Percentiles rank a stretch among this genome's conserved stretches.
phyloP scores from a whole-genome alignment of 139 green algal genomes.

The Tetratostichococcus sp. region DNA sequence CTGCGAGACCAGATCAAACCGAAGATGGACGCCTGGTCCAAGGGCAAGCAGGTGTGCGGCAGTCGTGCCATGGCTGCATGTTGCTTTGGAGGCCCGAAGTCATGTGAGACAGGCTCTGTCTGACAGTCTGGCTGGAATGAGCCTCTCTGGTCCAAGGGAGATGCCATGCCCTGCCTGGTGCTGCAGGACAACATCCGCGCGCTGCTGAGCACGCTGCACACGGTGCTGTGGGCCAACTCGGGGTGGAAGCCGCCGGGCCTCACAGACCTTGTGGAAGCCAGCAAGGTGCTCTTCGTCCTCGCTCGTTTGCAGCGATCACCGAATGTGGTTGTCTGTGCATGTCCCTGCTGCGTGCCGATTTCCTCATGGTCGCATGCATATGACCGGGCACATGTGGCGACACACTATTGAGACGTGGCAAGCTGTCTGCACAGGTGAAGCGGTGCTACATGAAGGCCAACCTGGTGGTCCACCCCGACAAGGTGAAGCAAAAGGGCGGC shows the following conservation, averaged over 20 bases:
- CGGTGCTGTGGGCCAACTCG: conserved; percentile 81
- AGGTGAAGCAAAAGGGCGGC: conserved; percentile 83
- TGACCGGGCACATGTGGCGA: too few relatives aligned
- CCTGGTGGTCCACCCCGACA: conserved; percentile 92
- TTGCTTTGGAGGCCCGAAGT: too few relatives aligned
- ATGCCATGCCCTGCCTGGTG: too few relatives aligned
- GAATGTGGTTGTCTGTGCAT: too few relatives aligned
- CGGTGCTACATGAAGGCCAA: conserved; percentile 87
- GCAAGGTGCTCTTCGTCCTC: conserved; percentile 19
- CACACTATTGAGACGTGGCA: too few relatives aligned
- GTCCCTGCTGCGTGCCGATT: too few relatives aligned
- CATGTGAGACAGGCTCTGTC: too few relatives aligned
- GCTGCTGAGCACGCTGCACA: conserved; percentile 77
- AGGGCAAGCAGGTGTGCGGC: conserved; percentile 35
- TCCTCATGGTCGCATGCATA: too few relatives aligned
- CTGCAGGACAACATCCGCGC: conserved; percentile 82
- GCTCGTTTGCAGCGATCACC: too few relatives aligned
- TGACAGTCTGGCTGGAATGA: too few relatives aligned
- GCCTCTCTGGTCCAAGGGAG: too few relatives aligned
- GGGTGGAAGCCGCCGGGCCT: conserved; percentile 73
- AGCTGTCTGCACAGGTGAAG: conserved; percentile 68
- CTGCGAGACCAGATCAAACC: conserved; percentile 53
- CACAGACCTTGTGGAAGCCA: conserved; percentile 76
- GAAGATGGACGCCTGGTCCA: conserved; percentile 60
- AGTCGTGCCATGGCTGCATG: too few relatives aligned